Base-by-base conservation (phyloP, 306 rosid genomes). In the Herpetospermum pedunculosum region DNA sequence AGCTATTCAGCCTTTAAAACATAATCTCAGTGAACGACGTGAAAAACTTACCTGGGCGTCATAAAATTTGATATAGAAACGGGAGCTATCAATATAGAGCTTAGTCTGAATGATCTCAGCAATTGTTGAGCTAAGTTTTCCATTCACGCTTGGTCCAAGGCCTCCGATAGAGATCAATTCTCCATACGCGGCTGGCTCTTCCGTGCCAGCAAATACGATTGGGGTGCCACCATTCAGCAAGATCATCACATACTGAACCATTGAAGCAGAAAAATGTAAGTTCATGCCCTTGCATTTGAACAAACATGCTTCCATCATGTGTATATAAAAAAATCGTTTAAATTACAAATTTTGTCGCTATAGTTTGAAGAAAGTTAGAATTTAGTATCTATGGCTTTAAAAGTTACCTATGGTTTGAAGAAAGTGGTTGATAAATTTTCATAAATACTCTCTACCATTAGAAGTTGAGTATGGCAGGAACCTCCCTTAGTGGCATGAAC, bases 151-250 rank as follows among this genome's bases (percentile, higher is more conserved):
- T 1, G 89, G 95, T 74, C 88, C 96, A 76, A 91, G 88, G 16
- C 99, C 97, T 18, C 96, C 99, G 75, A 89, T 84, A 67, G 99
- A 88, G 78, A 95, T 79, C 75, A 95, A n/a, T 76, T 91, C 97
- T 68, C 88, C 99, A 77, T 89, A 95, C 3, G 97, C 97, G 19
- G 99, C 92, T 6, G 99, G 96, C 78, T 88, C 96, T 87, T 91
- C 96, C 2, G 96, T 89, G 67, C 96, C 92, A 38, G 81, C 90
- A 81, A 91, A 95, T 43, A 89, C 96, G 78, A 95, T 88, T 5
- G 97, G 96, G 75, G 84, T 90, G 65, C 88, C 80, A 74, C 96
- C 89, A 78, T 95, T 95, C 76, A 95, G 73, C 92, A 89, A 80
- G 75, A 95, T 88, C 97, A 91, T 91, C 82, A 91, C 99, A 83